Evolutionary conservation across 148 eudicot species (phyloP).

Genomic region (Pharnaceum exiguum): DNA sequence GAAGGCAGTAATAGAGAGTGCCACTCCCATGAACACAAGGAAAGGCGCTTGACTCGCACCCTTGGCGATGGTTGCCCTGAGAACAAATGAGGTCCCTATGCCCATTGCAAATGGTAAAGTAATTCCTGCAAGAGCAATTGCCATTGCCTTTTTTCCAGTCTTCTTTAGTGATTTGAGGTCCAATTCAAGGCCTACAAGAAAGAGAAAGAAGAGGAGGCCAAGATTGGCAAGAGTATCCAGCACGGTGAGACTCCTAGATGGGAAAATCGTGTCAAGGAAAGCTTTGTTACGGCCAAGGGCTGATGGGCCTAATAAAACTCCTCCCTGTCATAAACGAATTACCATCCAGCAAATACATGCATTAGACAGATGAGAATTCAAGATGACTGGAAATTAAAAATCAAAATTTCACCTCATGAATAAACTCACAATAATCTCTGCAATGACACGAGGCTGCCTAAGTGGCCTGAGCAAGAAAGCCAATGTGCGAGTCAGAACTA

Average conservation of each 20-base stretch:
- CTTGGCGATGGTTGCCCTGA: constrained; percentile 13
- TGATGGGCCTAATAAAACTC: constrained; percentile 68
- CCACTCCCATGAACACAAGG: constrained; percentile 58
- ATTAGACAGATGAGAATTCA: too few relatives aligned
- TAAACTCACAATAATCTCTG: constrained; percentile 70
- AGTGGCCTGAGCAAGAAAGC: constrained; percentile 60
- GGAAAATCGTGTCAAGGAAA: constrained; percentile 40
- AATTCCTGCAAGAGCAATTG: constrained; percentile 63
- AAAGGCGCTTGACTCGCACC: constrained; percentile 28
- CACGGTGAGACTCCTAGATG: constrained; percentile 59
- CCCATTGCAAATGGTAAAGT: constrained; percentile 52
- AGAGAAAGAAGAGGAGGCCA: constrained; percentile 66
- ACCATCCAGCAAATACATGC: neutral
- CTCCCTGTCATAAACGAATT: constrained; percentile 37
- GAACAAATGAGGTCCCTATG: constrained; percentile 32
- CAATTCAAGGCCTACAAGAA: constrained; percentile 68
- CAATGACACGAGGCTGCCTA: constrained; percentile 75
- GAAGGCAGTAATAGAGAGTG: constrained; percentile 66
- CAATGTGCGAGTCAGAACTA: constrained; percentile 49
- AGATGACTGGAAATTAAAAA: too few relatives aligned
- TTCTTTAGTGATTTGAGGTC: constrained; percentile 41
- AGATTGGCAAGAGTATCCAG: constrained; percentile 74
- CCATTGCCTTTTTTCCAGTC: constrained; percentile 48
- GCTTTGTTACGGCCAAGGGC: constrained; percentile 34
- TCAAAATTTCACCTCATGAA: neutral